Evolutionary conservation across 2,329 filamentous ascomycete genomes (phyloP).

Genomic region (Beauveria medogensis): DNA sequence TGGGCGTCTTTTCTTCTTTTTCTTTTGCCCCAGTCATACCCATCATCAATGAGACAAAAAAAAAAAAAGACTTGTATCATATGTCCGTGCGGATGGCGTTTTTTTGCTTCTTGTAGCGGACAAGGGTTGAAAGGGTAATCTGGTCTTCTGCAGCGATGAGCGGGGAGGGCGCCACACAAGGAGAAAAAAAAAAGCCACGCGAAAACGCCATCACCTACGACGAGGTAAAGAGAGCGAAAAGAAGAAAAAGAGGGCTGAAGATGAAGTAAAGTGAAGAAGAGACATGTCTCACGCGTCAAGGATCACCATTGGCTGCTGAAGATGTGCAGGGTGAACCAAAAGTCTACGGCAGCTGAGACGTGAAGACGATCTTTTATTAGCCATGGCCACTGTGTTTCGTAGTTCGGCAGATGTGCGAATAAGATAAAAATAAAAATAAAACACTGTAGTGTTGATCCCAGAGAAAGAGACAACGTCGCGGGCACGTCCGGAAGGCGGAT

Average conservation of each 20-base stretch:
- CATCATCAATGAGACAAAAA: not conserved
- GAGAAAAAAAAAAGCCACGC: not conserved
- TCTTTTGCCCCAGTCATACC: not conserved
- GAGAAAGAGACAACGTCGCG: not conserved
- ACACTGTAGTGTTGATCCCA: not conserved
- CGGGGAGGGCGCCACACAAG: not conserved
- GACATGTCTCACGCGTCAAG: not conserved
- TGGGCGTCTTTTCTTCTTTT: no score
- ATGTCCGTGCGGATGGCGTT: slow-evolving; percentile 3
- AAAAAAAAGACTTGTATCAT: not conserved
- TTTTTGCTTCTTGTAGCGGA: not conserved
- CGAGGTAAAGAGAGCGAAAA: not conserved
- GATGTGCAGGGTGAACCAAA: no score
- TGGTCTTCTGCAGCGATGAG: not conserved
- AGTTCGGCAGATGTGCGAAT: no score
- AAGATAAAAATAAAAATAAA: no score
- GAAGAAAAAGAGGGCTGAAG: not conserved
- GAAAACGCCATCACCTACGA: not conserved
- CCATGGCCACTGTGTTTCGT: not conserved
- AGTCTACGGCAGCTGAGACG: no score
- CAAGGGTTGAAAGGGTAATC: not conserved
- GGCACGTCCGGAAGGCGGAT: not conserved
- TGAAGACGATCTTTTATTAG: no score
- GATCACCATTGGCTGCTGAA: no score
- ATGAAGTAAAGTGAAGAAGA: not conserved